Conservation (phyloP, 495 filamentous ascomycete species). For the Penicilliopsis zonata region DNA sequence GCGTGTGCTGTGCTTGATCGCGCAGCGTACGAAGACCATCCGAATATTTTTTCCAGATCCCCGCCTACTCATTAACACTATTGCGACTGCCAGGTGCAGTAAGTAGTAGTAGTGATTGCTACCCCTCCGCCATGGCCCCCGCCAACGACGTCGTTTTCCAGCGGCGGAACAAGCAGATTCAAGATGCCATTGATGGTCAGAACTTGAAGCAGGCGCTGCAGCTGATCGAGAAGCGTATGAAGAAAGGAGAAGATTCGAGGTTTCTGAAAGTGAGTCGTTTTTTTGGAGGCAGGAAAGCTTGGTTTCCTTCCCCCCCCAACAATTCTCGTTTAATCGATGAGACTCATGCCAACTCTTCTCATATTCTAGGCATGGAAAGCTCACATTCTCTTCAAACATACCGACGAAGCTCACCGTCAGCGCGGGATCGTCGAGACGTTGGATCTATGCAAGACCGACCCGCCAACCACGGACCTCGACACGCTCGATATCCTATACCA, state of each 20-base stretch:
- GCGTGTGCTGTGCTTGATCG: constrained; percentile 17
- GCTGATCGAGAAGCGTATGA: constrained; percentile 46
- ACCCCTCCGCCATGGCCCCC: constrained; percentile 17
- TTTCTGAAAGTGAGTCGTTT: constrained; percentile 29
- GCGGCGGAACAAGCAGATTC: constrained; percentile 44
- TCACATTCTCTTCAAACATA: constrained; percentile 32
- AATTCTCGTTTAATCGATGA: constrained; percentile 4
- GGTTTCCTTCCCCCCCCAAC: too few relatives aligned
- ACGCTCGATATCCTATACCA: constrained; percentile 34
- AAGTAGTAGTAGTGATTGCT: too few relatives aligned
- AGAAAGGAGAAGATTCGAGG: constrained; percentile 43
- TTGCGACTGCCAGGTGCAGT: too few relatives aligned
- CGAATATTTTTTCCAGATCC: background rate
- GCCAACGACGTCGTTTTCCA: constrained; percentile 31
- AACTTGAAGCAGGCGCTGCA: constrained; percentile 48
- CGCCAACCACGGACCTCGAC: constrained; percentile 37
- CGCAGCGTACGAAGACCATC: constrained; percentile 19
- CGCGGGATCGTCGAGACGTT: constrained; percentile 36
- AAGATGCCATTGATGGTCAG: constrained; percentile 44
- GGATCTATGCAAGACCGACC: constrained; percentile 30
- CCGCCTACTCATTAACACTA: too few relatives aligned
- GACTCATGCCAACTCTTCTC: background rate
- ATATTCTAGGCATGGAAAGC: constrained; percentile 39
- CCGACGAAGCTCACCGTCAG: constrained; percentile 29
- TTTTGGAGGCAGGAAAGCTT: too few relatives aligned